Evolutionary conservation across 2,329 filamentous ascomycete species (phyloP), one percentile per base, ranked within the genome.

Genomic region (Furcasterigmium furcatum): DNA sequence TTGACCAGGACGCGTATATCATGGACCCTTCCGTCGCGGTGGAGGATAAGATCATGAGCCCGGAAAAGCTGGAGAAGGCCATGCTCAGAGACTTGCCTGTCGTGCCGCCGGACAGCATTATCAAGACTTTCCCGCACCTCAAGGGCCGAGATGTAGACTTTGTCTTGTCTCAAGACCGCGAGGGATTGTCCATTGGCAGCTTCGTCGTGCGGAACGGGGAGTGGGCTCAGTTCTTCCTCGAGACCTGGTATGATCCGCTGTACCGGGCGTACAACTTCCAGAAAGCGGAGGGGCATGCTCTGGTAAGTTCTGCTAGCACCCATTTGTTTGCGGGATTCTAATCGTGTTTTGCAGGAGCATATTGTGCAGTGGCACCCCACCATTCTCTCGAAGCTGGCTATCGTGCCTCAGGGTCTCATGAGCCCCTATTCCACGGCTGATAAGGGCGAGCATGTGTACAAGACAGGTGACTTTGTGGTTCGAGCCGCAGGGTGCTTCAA

Each of bases 291-390:
- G 81, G 77, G 20, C 92, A 99, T 71, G 91, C 92, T 42, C 68
- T 99, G 72, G 94, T 91, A 73, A 62, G 83, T 64, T 35, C 25
- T 24, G 42, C 24, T 22, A 34, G 22, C 18, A 34, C 6, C 9
- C 7, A 24, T 22, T 14, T 20, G n/a, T 19, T 12, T 36, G 34
- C 16, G 18, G 27, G 24, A 24, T 30, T 9, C 43, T 45, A 10
- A 49, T 27, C 20, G 14, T 19, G 10, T 40, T 35, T n/a, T 25
- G 12, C 51, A 91, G 87, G 88, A 92, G 67, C 88, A 94, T 61
- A 87, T 92, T 54, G 82, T 89, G 27, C 92, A 96, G 73, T 99
- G 94, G 95, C 94, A 99, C 62, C 91, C 92, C 22, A 99, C 94
- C 0, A 86, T 99, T 38, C 79, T 99, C 10, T 90, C 92, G 30